These are phyloP conservation scores for Sicyos edulis DNA, from an alignment of 306 rosid genomes.

Conservation along the genomic window DNA sequence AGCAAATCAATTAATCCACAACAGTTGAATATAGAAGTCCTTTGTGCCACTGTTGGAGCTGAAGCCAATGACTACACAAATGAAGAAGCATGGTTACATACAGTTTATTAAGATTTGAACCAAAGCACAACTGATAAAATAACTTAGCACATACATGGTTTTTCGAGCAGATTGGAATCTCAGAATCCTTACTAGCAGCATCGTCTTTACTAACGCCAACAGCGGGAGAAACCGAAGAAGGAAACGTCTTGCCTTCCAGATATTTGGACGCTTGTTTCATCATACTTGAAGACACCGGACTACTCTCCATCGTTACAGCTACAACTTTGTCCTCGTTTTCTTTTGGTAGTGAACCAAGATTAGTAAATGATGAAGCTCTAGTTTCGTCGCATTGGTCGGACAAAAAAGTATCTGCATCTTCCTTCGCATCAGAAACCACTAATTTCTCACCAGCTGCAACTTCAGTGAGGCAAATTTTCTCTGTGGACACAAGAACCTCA, in stretches of 20 bases:
- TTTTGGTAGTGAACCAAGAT: too few relatives aligned
- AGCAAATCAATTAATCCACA: conserved; percentile 73
- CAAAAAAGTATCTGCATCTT: conserved; percentile 21
- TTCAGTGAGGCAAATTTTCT: conserved; percentile 23
- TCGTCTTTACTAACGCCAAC: conserved; percentile 30
- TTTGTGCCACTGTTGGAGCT: conserved; percentile 38
- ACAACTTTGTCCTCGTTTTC: conserved; percentile 9
- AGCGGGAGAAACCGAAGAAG: conserved; percentile 28
- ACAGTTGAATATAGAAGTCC: conserved; percentile 60
- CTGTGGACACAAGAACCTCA: conserved; percentile 28
- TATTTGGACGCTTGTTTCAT: conserved; percentile 4
- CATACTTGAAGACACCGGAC: not conserved
- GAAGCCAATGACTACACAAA: conserved; percentile 48
- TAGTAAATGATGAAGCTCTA: conserved; percentile 18
- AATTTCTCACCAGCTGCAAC: conserved; percentile 34
- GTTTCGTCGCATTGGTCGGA: conserved; percentile 1
- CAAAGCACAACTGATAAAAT: conserved; percentile 25
- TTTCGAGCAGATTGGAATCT: conserved; percentile 41
- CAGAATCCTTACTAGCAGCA: conserved; percentile 30
- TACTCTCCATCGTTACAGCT: not conserved
- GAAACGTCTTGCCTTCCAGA: conserved; percentile 18
- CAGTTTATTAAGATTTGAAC: not conserved
- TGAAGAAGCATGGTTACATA: conserved; percentile 3
- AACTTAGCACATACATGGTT: conserved; percentile 44
- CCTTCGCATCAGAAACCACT: conserved; percentile 28